Conservation (phyloP, 257 asterid species). For the Scutellaria minor region DNA sequence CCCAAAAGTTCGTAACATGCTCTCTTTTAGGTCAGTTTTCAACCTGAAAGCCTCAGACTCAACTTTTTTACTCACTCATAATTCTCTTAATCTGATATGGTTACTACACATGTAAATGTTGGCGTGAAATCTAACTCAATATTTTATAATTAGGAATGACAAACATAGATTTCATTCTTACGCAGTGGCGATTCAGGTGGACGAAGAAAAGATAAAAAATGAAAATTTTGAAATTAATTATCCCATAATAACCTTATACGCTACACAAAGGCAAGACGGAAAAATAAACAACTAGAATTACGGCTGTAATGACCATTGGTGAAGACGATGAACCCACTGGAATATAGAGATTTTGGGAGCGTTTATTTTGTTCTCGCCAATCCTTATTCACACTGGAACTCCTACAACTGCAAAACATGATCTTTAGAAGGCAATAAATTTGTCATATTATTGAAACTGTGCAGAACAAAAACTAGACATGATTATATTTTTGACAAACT, state of each 20-base stretch:
- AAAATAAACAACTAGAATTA: neutral
- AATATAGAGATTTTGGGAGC: no score
- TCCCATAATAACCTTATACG: neutral
- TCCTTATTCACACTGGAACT: no score
- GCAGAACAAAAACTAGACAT: neutral
- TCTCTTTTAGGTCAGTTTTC: constrained; percentile 86
- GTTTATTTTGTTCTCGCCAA: no score
- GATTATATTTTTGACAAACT: neutral
- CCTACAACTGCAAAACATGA: no score
- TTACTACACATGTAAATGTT: constrained; percentile 18
- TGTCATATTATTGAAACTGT: neutral
- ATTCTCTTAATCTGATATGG: constrained; percentile 31
- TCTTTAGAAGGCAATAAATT: no score
- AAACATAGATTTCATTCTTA: neutral
- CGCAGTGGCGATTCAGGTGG: neutral
- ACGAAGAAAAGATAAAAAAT: neutral
- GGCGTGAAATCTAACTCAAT: neutral
- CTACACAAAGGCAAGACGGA: neutral
- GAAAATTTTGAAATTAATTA: constrained; percentile 15
- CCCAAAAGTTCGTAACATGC: constrained; percentile 95
- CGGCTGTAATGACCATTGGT: no score
- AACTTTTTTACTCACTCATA: constrained; percentile 31
- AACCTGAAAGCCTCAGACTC: constrained; percentile 30
- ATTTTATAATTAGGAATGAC: neutral
- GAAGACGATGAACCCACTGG: no score